Evolutionary conservation across 2,329 filamentous ascomycete genomes (phyloP).

Genomic region (Zymoseptoria crescenta): DNA sequence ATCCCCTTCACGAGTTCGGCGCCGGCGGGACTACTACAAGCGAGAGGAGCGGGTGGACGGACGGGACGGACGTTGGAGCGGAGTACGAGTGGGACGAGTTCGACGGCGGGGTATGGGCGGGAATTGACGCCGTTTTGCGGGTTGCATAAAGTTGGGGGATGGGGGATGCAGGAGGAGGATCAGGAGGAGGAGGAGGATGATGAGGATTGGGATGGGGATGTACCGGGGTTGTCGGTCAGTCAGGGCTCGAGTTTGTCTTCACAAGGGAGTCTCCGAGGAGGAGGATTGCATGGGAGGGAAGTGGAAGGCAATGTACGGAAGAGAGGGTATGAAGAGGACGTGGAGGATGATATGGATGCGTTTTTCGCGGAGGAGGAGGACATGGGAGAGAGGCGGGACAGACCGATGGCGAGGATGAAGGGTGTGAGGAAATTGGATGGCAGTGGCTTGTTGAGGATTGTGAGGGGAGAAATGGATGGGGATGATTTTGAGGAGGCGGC

Average conservation of each 20-base stretch:
- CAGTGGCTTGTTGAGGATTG: conserved; percentile 30
- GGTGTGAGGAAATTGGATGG: conserved; percentile 25
- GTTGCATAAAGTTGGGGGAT: conserved; percentile 65
- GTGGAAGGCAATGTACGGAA: conserved; percentile 18
- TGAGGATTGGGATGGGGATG: conserved; percentile 5
- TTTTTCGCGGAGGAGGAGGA: conserved; percentile 25
- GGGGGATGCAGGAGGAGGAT: conserved; percentile 47
- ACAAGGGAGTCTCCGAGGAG: conserved; percentile 30
- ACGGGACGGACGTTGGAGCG: not conserved
- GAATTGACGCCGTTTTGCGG: conserved; percentile 78
- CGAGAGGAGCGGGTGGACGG: too few relatives aligned
- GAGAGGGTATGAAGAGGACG: conserved; percentile 30
- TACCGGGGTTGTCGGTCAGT: conserved; percentile 25
- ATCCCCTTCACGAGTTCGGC: conserved; percentile 20
- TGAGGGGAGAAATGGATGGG: conserved; percentile 24
- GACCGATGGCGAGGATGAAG: conserved; percentile 22
- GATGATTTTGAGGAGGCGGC: conserved; percentile 63
- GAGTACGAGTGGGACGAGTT: not conserved
- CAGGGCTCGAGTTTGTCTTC: conserved; percentile 33
- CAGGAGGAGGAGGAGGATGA: conserved; percentile 5
- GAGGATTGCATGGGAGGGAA: not conserved
- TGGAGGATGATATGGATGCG: conserved; percentile 30
- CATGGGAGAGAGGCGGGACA: conserved; percentile 3
- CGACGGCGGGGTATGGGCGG: conserved; percentile 27
- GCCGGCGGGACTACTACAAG: conserved; percentile 26